phyloP scores from a whole-genome alignment of 768 basidiomycete species.

The Erythrobasidium yunnanense region DNA sequence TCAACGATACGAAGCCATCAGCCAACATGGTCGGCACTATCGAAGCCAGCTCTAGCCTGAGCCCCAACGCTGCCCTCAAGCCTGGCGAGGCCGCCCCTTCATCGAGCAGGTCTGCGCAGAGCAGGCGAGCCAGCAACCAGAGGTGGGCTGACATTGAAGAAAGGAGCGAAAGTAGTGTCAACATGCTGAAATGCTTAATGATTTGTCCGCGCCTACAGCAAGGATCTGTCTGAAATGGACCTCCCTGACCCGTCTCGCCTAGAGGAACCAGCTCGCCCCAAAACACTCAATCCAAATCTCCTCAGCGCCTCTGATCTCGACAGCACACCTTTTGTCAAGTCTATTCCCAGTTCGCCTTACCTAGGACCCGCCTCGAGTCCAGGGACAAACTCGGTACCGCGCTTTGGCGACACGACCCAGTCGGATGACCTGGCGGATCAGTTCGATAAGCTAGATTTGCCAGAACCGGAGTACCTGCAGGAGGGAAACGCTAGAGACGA shows the following conservation, averaged over 20 bases:
- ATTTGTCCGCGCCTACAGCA: not conserved
- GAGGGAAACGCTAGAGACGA: not conserved
- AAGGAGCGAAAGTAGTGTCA: not conserved
- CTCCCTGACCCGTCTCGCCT: constrained; percentile 17
- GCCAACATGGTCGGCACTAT: too few species aligned
- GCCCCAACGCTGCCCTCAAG: too few species aligned
- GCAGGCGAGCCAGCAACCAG: constrained; percentile 20
- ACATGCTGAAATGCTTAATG: not conserved
- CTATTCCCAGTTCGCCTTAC: constrained; percentile 17
- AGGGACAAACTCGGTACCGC: not conserved
- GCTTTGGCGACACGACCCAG: constrained; percentile 14
- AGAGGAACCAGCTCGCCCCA: not conserved
- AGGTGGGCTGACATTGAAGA: not conserved
- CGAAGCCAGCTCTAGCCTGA: too few species aligned
- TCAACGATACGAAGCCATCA: too few species aligned
- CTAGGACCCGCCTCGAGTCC: constrained; percentile 5
- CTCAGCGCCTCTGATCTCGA: constrained; percentile 11
- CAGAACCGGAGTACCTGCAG: constrained; percentile 13
- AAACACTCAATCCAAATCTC: not conserved
- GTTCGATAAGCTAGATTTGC: constrained; percentile 5
- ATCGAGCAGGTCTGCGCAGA: not conserved
- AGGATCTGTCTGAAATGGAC: constrained; percentile 22
- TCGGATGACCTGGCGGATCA: constrained; percentile 5
- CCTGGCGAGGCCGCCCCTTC: too few species aligned
- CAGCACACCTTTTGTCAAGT: not conserved